A percentile compares a stretch with the other conserved stretches of the same genome.
phyloP scores from a whole-genome alignment of 495 filamentous ascomycete species.

The Talaromyces ruber region DNA sequence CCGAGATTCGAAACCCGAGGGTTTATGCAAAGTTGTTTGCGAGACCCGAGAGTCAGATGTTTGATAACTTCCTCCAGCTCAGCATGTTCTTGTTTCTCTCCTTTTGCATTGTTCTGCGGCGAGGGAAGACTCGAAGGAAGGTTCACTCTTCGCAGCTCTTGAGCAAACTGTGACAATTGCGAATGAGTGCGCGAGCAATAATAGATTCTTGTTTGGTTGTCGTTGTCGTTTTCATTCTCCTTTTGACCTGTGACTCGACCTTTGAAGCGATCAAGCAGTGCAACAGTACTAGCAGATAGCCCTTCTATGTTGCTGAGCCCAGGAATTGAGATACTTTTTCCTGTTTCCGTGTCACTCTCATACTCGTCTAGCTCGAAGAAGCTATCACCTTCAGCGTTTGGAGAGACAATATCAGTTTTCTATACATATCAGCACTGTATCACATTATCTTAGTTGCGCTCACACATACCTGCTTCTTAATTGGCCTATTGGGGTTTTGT shows the following conservation, averaged over 20 bases:
- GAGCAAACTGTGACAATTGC: conserved; percentile 87
- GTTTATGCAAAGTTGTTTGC: conserved; percentile 93
- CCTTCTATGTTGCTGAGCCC: conserved; percentile 17
- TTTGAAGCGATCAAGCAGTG: conserved; percentile 30
- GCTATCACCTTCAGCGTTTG: conserved; percentile 42
- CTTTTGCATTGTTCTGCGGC: conserved; percentile 16
- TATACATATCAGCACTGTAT: neutral
- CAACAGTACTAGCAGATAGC: conserved; percentile 34
- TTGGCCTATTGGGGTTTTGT: conserved; percentile 34
- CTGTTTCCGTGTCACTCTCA: conserved; percentile 54
- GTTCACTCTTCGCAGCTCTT: conserved; percentile 73
- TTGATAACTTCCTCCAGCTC: conserved; percentile 59
- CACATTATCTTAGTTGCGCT: neutral
- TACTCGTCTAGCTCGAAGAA: conserved; percentile 76
- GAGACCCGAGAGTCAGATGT: conserved; percentile 79
- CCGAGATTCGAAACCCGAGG: conserved; percentile 62
- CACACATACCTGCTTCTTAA: conserved; percentile 41
- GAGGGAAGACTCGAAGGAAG: conserved; percentile 54
- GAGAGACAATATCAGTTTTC: neutral
- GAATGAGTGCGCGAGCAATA: conserved; percentile 95
- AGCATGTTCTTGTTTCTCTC: conserved; percentile 16
- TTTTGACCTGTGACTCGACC: conserved; percentile 31
- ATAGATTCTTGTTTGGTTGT: conserved; percentile 69
- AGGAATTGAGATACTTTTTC: conserved; percentile 12
- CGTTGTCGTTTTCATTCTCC: conserved; percentile 41